Evolutionary conservation across 225 moss, liverwort and hornwort species (phyloP).

Genomic region (Climacium dendroides): DNA sequence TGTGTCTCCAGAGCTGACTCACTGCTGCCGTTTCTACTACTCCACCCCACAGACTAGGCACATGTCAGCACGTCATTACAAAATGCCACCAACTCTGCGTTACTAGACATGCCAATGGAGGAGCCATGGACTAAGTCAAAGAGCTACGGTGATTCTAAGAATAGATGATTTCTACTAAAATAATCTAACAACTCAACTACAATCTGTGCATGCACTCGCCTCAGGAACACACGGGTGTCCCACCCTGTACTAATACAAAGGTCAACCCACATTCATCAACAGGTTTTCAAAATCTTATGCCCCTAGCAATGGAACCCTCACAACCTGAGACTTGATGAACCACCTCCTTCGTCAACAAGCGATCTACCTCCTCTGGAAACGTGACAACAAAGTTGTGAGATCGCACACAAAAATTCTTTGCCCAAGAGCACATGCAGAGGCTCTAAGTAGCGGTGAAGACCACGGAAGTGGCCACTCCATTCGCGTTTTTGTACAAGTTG

Average conservation of each 20-base stretch:
- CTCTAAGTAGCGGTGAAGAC: neutral
- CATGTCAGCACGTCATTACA: slow-evolving; percentile 15
- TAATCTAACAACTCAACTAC: slow-evolving; percentile 10
- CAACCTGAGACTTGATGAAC: slow-evolving; percentile 1
- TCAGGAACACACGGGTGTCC: slow-evolving; percentile 6
- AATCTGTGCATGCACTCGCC: slow-evolving; percentile 15
- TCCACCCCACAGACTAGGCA: slow-evolving; percentile 9
- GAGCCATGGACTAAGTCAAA: slow-evolving; percentile 6
- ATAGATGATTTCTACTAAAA: slow-evolving; percentile 6
- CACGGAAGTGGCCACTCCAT: neutral
- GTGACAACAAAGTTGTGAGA: slow-evolving; percentile 6
- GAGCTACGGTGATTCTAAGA: neutral
- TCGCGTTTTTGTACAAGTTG: slow-evolving; percentile 14
- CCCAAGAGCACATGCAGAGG: slow-evolving; percentile 4
- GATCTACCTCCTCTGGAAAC: neutral
- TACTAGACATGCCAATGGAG: slow-evolving; percentile 9
- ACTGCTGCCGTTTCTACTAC: slow-evolving; percentile 3
- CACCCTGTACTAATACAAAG: slow-evolving; percentile 16
- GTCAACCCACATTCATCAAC: slow-evolving; percentile 1
- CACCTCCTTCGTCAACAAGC: neutral
- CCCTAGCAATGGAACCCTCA: neutral
- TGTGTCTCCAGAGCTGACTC: neutral
- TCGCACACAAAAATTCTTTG: neutral
- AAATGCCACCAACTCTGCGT: slow-evolving; percentile 11
- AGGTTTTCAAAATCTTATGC: slow-evolving; percentile 20